Conservation (phyloP, 2,329 filamentous ascomycete genomes). For the Colletotrichum aenigma region DNA sequence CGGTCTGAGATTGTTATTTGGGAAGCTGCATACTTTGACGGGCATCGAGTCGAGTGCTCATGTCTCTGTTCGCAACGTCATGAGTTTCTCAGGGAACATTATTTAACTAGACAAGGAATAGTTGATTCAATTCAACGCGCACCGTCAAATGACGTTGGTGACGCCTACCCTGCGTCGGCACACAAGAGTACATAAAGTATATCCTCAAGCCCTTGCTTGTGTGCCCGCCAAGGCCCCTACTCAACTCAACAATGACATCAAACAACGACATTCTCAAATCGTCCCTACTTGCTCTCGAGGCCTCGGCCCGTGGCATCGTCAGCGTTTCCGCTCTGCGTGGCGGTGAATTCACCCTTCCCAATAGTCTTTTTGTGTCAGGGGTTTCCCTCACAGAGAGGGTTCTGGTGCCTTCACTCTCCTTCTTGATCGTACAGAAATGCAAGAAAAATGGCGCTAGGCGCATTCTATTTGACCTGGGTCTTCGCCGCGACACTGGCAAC, state of each 20-base stretch:
- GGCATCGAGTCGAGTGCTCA: not conserved
- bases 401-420: not conserved
- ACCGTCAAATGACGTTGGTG: not conserved
- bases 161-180: not conserved
- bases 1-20: not conserved
- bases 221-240: not conserved
- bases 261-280: not conserved
- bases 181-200: not conserved
- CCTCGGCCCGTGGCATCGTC: not conserved
- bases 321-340: not conserved
- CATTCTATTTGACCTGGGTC: not conserved
- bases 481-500: not conserved
- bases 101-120: not conserved
- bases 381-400: not conserved
- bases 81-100: not conserved
- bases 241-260: not conserved
- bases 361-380: not conserved
- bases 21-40: not conserved
- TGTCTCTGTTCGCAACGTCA: not conserved
- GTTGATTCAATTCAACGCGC: not conserved
- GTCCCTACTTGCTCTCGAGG: not conserved
- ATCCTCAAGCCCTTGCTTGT: not conserved
- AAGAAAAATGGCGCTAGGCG: not conserved
- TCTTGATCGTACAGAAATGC: not conserved
- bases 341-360: not conserved